Evolutionary conservation across 2,329 filamentous ascomycete species (phyloP).

Genomic region (Zasmidium citrigriseum): DNA sequence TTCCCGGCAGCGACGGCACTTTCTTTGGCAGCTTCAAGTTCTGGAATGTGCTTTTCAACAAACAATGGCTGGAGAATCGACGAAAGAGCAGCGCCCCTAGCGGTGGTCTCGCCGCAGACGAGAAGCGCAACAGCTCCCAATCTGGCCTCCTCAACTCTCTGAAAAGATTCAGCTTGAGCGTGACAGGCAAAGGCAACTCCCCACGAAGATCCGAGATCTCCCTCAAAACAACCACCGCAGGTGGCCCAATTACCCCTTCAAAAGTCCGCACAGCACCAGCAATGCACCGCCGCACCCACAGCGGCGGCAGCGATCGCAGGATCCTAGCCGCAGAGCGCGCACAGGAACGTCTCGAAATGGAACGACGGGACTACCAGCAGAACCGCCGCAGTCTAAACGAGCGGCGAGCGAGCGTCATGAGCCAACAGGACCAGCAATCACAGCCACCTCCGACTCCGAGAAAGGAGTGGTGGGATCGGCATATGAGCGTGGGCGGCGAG

Average conservation of each 20-base stretch:
- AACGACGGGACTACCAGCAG: slow-evolving; percentile 34
- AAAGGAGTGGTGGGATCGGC: slow-evolving; percentile 34
- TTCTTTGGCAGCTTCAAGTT: slow-evolving; percentile 42
- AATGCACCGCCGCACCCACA: slow-evolving; percentile 30
- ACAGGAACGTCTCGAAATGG: slow-evolving; percentile 39
- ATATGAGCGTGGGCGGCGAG: slow-evolving; percentile 15
- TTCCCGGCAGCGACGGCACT: slow-evolving; percentile 46
- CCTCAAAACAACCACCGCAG: background rate
- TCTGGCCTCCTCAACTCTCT: slow-evolving; percentile 16
- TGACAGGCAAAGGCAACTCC: slow-evolving; percentile 11
- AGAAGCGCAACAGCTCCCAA: slow-evolving; percentile 13
- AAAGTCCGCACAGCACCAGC: slow-evolving; percentile 5
- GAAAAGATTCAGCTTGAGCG: slow-evolving; percentile 22
- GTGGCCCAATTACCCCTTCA: background rate
- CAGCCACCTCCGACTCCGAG: slow-evolving; percentile 8
- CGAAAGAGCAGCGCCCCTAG: slow-evolving; percentile 12
- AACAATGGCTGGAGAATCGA: slow-evolving; percentile 12
- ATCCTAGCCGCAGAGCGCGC: slow-evolving; percentile 39
- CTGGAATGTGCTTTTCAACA: slow-evolving; percentile 28
- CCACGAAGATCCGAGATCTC: slow-evolving; percentile 9
- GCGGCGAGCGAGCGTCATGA: slow-evolving; percentile 20
- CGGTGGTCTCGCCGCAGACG: background rate
- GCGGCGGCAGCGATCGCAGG: slow-evolving; percentile 34
- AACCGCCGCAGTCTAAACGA: slow-evolving; percentile 24
- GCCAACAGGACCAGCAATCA: slow-evolving; percentile 4